Evolutionary conservation across 768 basidiomycete species (phyloP).

Genomic region (Mrakia blollopis): DNA sequence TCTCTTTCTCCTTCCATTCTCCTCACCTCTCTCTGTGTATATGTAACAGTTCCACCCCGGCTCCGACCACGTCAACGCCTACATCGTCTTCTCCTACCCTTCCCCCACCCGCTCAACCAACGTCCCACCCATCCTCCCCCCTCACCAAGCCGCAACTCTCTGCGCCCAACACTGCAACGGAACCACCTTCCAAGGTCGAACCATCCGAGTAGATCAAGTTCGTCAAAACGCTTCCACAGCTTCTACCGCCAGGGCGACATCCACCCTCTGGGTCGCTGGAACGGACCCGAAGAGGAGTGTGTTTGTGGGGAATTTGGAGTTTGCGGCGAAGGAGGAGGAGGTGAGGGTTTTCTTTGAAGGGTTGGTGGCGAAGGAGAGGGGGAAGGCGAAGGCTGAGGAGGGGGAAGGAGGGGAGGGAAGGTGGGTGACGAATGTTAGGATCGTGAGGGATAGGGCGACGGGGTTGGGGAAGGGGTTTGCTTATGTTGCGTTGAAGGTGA

Average conservation of each 20-base stretch:
- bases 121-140: conserved; percentile 45
- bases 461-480: conserved; percentile 94
- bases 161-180: conserved; percentile 63
- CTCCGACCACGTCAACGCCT: conserved; percentile 73
- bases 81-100: conserved; percentile 80
- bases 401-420: conserved; percentile 35
- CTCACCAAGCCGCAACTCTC: conserved; percentile 58
- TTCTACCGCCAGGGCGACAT: conserved; percentile 37
- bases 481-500: conserved; percentile 79
- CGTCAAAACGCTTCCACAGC: conserved; percentile 43
- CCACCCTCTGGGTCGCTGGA: conserved; percentile 42
- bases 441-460: conserved; percentile 82
- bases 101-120: conserved; percentile 44
- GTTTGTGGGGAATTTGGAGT: conserved; percentile 91
- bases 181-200: conserved; percentile 66
- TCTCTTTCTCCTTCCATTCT: not conserved
- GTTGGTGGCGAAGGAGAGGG: conserved; percentile 64
- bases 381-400: conserved; percentile 42
- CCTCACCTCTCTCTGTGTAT: not conserved
- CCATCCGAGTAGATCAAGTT: conserved; percentile 72
- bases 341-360: conserved; percentile 80
- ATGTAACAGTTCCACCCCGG: conserved; percentile 62
- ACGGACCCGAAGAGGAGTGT: conserved; percentile 72
- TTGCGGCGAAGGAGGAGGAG: conserved; percentile 85
- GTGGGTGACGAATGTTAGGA: conserved; percentile 77